Conservation (phyloP, 768 basidiomycete species). For the Lactifluus subvellereus region DNA sequence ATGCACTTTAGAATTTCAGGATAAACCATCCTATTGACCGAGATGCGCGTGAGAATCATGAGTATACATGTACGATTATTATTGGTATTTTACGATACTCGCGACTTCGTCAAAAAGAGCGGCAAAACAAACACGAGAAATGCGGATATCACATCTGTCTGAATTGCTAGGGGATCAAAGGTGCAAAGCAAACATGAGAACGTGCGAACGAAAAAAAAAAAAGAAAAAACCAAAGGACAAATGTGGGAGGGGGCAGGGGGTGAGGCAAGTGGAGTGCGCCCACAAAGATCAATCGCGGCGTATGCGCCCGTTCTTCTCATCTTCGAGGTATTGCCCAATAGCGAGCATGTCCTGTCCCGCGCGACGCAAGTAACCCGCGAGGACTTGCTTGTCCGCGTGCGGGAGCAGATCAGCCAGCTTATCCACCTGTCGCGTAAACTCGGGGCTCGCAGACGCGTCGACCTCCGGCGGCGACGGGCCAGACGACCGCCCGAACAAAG, state of each 20-base stretch:
- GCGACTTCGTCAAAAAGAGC: not conserved
- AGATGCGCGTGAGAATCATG: not conserved
- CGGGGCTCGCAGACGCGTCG: conserved; percentile 29
- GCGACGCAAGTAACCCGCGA: conserved; percentile 66
- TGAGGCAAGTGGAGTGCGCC: conserved; percentile 11
- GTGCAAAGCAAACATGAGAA: not conserved
- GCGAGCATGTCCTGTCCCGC: conserved; percentile 78
- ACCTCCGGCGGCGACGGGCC: conserved; percentile 3
- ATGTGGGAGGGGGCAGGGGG: not conserved
- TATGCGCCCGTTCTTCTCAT: conserved; percentile 70
- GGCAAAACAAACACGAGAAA: conserved; percentile 5
- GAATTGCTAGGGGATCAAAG: not conserved
- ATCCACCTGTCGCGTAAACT: conserved; percentile 64
- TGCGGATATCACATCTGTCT: conserved; percentile 11
- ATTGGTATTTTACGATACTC: conserved; percentile 11
- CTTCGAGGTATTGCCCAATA: conserved; percentile 82
- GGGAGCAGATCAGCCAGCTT: conserved; percentile 66
- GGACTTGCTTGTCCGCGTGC: conserved; percentile 58
- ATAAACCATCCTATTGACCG: not conserved
- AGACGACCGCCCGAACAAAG: conserved; percentile 29
- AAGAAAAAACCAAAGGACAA: conserved; percentile 1
- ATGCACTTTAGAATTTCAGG: not conserved
- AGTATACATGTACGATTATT: conserved; percentile 16
- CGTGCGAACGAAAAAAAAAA: not conserved
- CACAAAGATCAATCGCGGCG: conserved; percentile 29